A percentile compares a stretch with the other conserved stretches of the same genome.
Evolutionary conservation across 768 basidiomycete species (phyloP).

Genomic region (Mycena maculata): DNA sequence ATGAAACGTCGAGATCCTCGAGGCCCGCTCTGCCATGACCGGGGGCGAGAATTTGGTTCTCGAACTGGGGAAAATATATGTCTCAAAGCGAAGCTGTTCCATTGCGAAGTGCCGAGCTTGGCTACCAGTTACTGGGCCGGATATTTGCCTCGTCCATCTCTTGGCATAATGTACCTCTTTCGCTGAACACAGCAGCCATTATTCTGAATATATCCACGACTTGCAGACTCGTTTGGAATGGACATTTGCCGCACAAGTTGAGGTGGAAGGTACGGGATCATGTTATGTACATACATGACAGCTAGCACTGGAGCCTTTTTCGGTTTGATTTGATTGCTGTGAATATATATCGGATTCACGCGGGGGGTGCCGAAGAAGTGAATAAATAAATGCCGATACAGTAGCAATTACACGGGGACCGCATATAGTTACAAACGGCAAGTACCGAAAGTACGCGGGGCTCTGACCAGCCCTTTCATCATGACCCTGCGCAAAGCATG

Average conservation of each 20-base stretch:
- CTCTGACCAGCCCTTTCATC: neutral
- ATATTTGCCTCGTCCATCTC: conserved; percentile 9
- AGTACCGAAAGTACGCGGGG: neutral
- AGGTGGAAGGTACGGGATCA: no score
- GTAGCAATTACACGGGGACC: no score
- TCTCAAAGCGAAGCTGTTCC: conserved; percentile 23
- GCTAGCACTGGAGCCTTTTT: no score
- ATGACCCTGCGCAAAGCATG: neutral
- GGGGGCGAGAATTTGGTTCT: conserved; percentile 8
- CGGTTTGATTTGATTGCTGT: no score
- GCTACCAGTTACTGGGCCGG: conserved; percentile 9
- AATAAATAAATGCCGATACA: no score
- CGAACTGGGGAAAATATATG: conserved; percentile 12
- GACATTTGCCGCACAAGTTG: no score
- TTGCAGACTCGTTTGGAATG: neutral
- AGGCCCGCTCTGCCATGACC: conserved; percentile 7
- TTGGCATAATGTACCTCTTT: neutral
- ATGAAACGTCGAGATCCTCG: conserved; percentile 18
- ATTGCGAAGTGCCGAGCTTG: conserved; percentile 17
- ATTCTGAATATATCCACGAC: neutral
- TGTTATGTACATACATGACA: no score
- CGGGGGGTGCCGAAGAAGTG: no score
- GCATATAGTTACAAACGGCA: no score
- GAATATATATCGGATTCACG: no score
- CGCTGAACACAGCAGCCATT: neutral